These are phyloP conservation scores for Cladosporium sp. DNA, from an alignment of 2,329 filamentous ascomycete genomes.

Conservation along the genomic window DNA sequence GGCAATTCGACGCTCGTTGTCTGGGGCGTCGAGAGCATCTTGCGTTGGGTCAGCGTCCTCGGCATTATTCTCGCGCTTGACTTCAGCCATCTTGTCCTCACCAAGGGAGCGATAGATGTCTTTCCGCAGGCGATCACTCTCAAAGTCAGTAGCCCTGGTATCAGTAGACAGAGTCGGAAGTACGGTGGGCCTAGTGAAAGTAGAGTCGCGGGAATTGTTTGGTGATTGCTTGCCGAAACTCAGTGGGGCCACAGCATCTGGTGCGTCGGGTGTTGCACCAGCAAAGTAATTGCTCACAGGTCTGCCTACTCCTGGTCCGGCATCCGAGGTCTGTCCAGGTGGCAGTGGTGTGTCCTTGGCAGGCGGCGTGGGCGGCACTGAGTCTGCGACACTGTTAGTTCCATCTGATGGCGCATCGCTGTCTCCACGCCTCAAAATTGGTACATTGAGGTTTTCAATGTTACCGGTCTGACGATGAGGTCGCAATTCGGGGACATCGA, in stretches of 20 bases:
- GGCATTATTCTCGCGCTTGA: slow-evolving; percentile 22
- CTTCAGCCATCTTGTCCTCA: slow-evolving; percentile 39
- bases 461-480: slow-evolving; percentile 15
- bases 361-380: slow-evolving; percentile 46
- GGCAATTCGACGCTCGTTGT: slow-evolving; percentile 26
- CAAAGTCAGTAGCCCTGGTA: slow-evolving; percentile 55
- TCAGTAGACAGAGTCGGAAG: slow-evolving; percentile 25
- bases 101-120: slow-evolving; percentile 73
- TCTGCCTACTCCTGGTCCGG: slow-evolving; percentile 26
- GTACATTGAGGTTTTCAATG: not conserved
- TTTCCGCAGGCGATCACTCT: slow-evolving; percentile 69
- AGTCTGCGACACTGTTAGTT: slow-evolving; percentile 21
- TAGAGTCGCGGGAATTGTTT: not conserved
- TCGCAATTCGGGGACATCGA: slow-evolving; percentile 22
- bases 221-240: slow-evolving; percentile 15
- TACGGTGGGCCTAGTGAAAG: not conserved
- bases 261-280: slow-evolving; percentile 14
- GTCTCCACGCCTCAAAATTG: not conserved
- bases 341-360: slow-evolving; percentile 45
- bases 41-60: slow-evolving; percentile 29
- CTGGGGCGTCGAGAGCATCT: slow-evolving; percentile 33
- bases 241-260: slow-evolving; percentile 12
- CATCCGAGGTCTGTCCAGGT: slow-evolving; percentile 20
- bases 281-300: slow-evolving; percentile 26
- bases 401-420: slow-evolving; percentile 21